A percentile compares a stretch with the other conserved stretches of the same genome.
phyloP scores from a whole-genome alignment of 306 rosid genomes.

The Pachyrhizus erosus region DNA sequence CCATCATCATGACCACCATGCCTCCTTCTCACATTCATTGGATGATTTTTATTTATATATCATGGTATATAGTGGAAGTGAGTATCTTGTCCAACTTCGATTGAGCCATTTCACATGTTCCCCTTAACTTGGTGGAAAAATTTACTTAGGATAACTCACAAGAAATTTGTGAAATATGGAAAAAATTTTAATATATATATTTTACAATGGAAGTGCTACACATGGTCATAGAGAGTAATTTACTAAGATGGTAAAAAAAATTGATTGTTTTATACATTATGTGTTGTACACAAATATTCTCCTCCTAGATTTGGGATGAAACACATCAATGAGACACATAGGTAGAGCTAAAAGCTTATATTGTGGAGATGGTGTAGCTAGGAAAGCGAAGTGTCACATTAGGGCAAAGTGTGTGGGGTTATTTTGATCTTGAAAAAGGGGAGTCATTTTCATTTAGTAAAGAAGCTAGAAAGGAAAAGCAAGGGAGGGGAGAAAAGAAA shows the following conservation, averaged over 20 bases:
- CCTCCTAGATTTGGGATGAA: slow-evolving; percentile 37
- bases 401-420: slow-evolving; percentile 52
- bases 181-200: neutral
- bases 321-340: slow-evolving; percentile 24
- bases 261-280: slow-evolving; percentile 37
- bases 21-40: slow-evolving; percentile 53
- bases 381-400: slow-evolving; percentile 49
- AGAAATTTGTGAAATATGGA: slow-evolving; percentile 17
- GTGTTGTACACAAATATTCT: slow-evolving; percentile 3
- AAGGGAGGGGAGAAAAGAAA: slow-evolving; percentile 26
- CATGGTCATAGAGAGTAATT: neutral
- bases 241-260: slow-evolving; percentile 25
- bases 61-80: slow-evolving; percentile 54
- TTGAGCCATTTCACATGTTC: slow-evolving; percentile 58
- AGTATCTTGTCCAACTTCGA: slow-evolving; percentile 58
- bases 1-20: slow-evolving; percentile 56
- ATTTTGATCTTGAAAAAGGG: slow-evolving; percentile 34
- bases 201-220: neutral
- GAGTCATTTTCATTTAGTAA: slow-evolving; percentile 39
- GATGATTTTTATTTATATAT: slow-evolving; percentile 53
- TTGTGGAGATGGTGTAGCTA: slow-evolving; percentile 37
- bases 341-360: slow-evolving; percentile 13
- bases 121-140: slow-evolving; percentile 43
- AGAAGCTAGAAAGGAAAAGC: slow-evolving; percentile 41
- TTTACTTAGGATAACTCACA: slow-evolving; percentile 24